phyloP scores from a whole-genome alignment of 1,284 basidiomycete species.

The Polyporus tsugae region DNA sequence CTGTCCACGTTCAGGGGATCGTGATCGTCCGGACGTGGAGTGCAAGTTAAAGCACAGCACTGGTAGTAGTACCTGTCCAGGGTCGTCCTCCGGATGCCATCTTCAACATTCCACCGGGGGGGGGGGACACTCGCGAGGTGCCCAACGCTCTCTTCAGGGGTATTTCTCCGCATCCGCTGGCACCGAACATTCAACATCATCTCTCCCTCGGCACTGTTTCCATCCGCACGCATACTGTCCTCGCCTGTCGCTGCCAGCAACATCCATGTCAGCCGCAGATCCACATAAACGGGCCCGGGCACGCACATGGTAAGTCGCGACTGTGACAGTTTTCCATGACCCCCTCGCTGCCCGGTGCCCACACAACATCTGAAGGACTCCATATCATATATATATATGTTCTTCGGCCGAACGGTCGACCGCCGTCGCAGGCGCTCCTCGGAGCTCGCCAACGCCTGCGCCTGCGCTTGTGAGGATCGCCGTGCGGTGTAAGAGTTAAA shows the following conservation, averaged over 20 bases:
- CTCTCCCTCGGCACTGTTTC: background rate
- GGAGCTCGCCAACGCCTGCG: background rate
- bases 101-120: background rate
- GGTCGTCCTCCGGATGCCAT: too few relatives aligned
- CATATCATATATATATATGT: too few relatives aligned
- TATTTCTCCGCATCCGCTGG: background rate
- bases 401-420: background rate
- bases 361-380: background rate
- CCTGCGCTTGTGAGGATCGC: background rate
- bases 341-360: background rate
- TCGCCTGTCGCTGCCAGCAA: background rate
- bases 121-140: background rate
- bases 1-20: background rate
- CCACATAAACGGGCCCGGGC: background rate
- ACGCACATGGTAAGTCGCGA: background rate
- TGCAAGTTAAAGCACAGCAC: too few relatives aligned
- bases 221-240: background rate
- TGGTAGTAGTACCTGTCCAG: too few relatives aligned
- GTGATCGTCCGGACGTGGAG: background rate
- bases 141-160: background rate
- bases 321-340: background rate
- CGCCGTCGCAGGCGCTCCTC: background rate
- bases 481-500: background rate
- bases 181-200: background rate
- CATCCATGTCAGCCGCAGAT: too few relatives aligned